Evolutionary conservation across 2,329 filamentous ascomycete genomes (phyloP).

Genomic region (Colletotrichum sublineola): DNA sequence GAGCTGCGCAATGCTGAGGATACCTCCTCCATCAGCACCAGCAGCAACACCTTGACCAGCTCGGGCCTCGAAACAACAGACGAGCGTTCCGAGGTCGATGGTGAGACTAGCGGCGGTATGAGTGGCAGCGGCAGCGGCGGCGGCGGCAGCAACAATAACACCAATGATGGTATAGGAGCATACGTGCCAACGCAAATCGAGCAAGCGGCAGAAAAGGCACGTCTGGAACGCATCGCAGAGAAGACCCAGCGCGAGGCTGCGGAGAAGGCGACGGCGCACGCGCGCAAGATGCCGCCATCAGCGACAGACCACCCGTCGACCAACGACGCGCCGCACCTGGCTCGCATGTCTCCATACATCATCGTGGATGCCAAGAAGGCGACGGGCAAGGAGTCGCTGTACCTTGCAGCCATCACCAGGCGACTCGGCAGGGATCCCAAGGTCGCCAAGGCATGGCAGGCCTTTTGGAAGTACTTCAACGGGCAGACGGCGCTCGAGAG

Average conservation of each 20-base stretch:
- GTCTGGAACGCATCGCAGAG: conserved; percentile 69
- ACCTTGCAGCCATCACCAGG: conserved; percentile 70
- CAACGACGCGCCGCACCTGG: conserved; percentile 70
- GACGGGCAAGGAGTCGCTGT: conserved; percentile 82
- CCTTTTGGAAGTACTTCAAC: conserved; percentile 88
- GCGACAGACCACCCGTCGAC: conserved; percentile 67
- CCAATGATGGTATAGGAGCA: conserved; percentile 29
- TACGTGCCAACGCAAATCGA: conserved; percentile 61
- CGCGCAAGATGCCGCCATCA: conserved; percentile 62
- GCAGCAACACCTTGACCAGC: conserved; percentile 23
- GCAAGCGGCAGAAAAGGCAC: conserved; percentile 71
- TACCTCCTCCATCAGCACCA: conserved; percentile 26
- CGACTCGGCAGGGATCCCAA: conserved; percentile 68
- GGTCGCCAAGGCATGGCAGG: conserved; percentile 76
- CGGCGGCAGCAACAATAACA: conserved; percentile 32
- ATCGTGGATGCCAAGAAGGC: conserved; percentile 85
- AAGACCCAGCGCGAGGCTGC: conserved; percentile 66
- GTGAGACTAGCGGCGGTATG: conserved; percentile 34
- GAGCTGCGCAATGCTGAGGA: conserved; percentile 60
- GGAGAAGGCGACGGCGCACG: conserved; percentile 68
- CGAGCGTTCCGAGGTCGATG: conserved; percentile 46
- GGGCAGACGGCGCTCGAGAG: conserved; percentile 87
- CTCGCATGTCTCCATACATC: conserved; percentile 71
- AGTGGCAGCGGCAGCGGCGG: conserved; percentile 37
- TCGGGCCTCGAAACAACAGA: conserved; percentile 45